A percentile compares a stretch with the other conserved stretches of the same genome.
Evolutionary conservation across 2,329 filamentous ascomycete genomes (phyloP).

Genomic region (Fusarium sp.): DNA sequence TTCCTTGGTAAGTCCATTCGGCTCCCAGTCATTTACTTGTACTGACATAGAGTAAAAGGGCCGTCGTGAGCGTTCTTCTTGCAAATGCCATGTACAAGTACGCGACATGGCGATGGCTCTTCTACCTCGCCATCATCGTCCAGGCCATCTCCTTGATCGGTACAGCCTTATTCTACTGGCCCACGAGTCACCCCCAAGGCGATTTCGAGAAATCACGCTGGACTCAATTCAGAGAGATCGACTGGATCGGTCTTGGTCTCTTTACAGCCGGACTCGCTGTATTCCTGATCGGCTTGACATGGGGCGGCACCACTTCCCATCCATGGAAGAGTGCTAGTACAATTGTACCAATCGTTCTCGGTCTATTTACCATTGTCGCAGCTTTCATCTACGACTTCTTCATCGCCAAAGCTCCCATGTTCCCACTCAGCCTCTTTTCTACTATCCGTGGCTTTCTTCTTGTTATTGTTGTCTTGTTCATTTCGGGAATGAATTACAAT

Average conservation of each 20-base stretch:
- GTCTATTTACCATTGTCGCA: not conserved
- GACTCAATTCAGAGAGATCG: conserved; percentile 12
- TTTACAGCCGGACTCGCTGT: conserved; percentile 8
- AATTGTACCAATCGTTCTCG: not conserved
- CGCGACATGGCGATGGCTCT: conserved; percentile 13
- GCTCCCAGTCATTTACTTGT: no score
- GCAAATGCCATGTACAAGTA: conserved; percentile 1
- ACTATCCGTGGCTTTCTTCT: conserved; percentile 2
- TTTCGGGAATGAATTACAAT: conserved; percentile 22
- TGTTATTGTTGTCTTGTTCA: conserved; percentile 2
- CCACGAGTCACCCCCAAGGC: not conserved
- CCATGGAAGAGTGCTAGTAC: conserved; percentile 14
- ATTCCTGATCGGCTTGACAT: conserved; percentile 4
- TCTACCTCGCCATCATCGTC: conserved; percentile 16
- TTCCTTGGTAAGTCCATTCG: not conserved
- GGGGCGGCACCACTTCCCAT: conserved; percentile 1
- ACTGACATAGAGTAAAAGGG: no score
- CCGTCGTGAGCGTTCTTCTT: not conserved
- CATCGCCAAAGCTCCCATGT: conserved; percentile 2
- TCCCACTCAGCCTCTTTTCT: not conserved
- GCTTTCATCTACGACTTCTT: conserved; percentile 13
- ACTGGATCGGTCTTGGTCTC: not conserved
- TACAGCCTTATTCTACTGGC: conserved; percentile 18
- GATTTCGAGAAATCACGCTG: conserved; percentile 23
- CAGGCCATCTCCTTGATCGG: conserved; percentile 6